Evolutionary conservation across 2,329 filamentous ascomycete species (phyloP), one percentile per base, ranked within the genome.

Genomic region (Nannizziopsis arthrosporioides): DNA sequence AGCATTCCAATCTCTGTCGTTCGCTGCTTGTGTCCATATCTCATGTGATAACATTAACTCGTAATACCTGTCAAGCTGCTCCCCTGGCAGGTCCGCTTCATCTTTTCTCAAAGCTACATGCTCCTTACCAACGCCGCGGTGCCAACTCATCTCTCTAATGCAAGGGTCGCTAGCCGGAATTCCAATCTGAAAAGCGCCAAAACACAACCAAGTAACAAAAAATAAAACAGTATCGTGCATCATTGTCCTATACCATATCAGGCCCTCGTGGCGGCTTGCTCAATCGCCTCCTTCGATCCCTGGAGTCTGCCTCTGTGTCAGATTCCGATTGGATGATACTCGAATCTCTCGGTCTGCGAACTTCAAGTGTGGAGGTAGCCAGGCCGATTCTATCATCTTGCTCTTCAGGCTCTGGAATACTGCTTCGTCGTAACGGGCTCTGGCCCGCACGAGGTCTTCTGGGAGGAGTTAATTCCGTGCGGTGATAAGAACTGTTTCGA

Each of bases 391-490:
- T 35, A 41, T 35, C 38, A 32, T 41, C 54, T 54, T 50, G 42
- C 59, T 51, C 48, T 59, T 60, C 42, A 55, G 58, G 11, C 51
- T 54, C 27, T 45, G 44, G 32, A 48, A 35, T 36, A 19, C 37
- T 40, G 39, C 47, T 44, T 1, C 27, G 41, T 12, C 41, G 18
- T 7, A 48, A 27, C 17, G 45, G 40, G 12, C 49, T 51, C 9
- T 39, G 42, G 18, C 37, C 47, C 11, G 44, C 44, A 17, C 43
- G 46, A 1, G 45, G 44, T 44, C 52, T 48, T 10, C 58, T 57
- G 12, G 52, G 48, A 2, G 61, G 55, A n/a, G 65, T 56, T 39
- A 40, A 39, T 6, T n/a, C 35, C 8, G 37, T 30, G 10, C 27
- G 44, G 14, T 27, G 14, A 27, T 41, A 47, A 12, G 44, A 30